Evolutionary conservation across 2,329 filamentous ascomycete species (phyloP).

Genomic region (Paracoccidioides brasiliensis): DNA sequence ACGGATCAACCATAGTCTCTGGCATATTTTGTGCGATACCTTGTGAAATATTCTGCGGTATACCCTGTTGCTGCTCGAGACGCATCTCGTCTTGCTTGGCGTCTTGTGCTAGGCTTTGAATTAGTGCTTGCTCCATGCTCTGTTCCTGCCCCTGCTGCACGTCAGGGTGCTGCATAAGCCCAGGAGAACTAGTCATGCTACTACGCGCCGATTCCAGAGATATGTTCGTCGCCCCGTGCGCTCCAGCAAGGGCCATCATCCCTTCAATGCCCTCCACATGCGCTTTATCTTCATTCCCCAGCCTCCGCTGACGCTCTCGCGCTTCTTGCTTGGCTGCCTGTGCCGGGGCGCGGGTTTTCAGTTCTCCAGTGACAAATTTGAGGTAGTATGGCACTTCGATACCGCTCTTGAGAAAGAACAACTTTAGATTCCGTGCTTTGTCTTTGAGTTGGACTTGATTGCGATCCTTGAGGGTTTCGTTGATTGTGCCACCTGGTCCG

Average conservation of each 20-base stretch:
- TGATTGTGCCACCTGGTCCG: constrained; percentile 64
- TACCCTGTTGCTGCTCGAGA: constrained; percentile 13
- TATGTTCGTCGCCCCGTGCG: constrained; percentile 19
- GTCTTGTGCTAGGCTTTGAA: constrained; percentile 33
- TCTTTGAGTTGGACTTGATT: constrained; percentile 90
- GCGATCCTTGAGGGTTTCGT: constrained; percentile 71
- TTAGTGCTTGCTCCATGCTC: constrained; percentile 30
- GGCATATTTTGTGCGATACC: neutral
- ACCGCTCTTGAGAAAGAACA: constrained; percentile 84
- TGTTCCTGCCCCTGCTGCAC: constrained; percentile 22
- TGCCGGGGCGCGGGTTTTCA: constrained; percentile 71
- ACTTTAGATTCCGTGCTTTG: constrained; percentile 76
- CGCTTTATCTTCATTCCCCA: constrained; percentile 35
- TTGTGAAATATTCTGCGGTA: constrained; percentile 21
- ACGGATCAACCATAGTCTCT: constrained; percentile 23
- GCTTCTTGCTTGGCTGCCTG: constrained; percentile 39
- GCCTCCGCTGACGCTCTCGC: constrained; percentile 34
- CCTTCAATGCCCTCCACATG: constrained; percentile 36
- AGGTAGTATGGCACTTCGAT: constrained; percentile 83
- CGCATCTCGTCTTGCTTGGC: constrained; percentile 26
- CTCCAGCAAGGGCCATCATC: constrained; percentile 35
- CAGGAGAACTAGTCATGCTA: constrained; percentile 14
- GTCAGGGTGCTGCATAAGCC: constrained; percentile 4
- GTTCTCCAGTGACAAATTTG: constrained; percentile 74
- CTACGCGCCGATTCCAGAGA: neutral